Percentiles rank a stretch among this genome's conserved stretches.
Conservation (phyloP, 768 basidiomycete species). For the Russula sp. region DNA sequence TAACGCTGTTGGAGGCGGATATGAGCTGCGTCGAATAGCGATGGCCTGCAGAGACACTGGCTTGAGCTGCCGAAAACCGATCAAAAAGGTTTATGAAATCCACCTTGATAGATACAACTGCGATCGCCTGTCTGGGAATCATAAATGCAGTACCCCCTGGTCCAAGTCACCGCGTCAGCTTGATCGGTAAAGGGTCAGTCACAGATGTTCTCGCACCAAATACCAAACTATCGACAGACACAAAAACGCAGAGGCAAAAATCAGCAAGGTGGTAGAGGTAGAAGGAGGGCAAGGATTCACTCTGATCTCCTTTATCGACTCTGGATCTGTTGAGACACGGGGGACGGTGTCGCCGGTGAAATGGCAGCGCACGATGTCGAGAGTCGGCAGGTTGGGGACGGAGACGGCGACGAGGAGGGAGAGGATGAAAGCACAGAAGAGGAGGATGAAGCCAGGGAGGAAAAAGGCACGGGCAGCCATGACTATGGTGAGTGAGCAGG, state of each 20-base stretch:
- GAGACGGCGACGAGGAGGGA: slow-evolving; percentile 69
- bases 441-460: slow-evolving; percentile 56
- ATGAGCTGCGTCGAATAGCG: slow-evolving; percentile 54
- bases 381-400: slow-evolving; percentile 60
- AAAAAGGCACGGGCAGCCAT: slow-evolving; percentile 53
- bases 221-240: slow-evolving; percentile 51
- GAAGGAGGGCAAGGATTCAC: slow-evolving; percentile 26
- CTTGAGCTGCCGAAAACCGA: slow-evolving; percentile 15
- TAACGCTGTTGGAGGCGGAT: slow-evolving; percentile 40
- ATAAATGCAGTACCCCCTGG: slow-evolving; percentile 59
- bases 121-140: slow-evolving; percentile 45
- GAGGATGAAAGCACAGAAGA: slow-evolving; percentile 62
- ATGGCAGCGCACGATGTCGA: slow-evolving; percentile 64
- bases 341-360: slow-evolving; percentile 38
- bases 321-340: slow-evolving; percentile 19
- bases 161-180: background rate
- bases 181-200: slow-evolving; percentile 4
- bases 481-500: background rate
- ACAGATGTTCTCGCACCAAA: slow-evolving; percentile 48
- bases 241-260: slow-evolving; percentile 3
- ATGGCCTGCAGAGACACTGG: slow-evolving; percentile 41
- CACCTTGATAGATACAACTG: slow-evolving; percentile 51
- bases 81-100: slow-evolving; percentile 19
- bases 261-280: slow-evolving; percentile 4
- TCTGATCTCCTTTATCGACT: slow-evolving; percentile 50